Conservation (phyloP, 768 basidiomycete genomes). For the Tephrocybe sp. region DNA sequence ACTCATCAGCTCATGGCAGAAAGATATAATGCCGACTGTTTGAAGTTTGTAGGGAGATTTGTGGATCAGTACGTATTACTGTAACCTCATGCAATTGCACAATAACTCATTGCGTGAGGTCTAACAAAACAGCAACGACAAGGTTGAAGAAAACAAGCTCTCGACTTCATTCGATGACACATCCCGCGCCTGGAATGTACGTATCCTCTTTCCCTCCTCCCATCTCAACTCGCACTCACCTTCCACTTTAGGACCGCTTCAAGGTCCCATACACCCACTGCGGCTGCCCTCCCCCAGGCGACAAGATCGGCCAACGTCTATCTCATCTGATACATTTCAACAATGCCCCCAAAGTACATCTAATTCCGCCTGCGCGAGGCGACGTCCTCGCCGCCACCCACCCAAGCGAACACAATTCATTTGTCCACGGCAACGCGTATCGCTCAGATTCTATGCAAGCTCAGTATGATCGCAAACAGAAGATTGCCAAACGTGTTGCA, state of each 20-base stretch:
- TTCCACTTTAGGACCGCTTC: neutral
- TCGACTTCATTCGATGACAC: neutral
- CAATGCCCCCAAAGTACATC: slow-evolving; percentile 23
- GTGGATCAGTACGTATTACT: neutral
- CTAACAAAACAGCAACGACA: neutral
- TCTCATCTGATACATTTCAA: slow-evolving; percentile 23
- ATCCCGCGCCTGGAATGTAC: neutral
- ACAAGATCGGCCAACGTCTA: slow-evolving; percentile 38
- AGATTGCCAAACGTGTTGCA: neutral
- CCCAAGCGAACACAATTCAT: slow-evolving; percentile 41
- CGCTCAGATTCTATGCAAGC: slow-evolving; percentile 21
- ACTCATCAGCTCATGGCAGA: slow-evolving; percentile 58
- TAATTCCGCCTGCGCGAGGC: slow-evolving; percentile 25
- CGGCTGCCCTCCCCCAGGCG: slow-evolving; percentile 47
- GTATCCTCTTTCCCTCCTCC: neutral
- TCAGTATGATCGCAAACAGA: neutral
- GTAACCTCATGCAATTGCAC: no score
- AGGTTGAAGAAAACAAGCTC: neutral
- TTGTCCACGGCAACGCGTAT: slow-evolving; percentile 19
- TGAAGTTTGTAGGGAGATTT: slow-evolving; percentile 35
- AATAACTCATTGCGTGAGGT: no score
- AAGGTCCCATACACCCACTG: slow-evolving; percentile 44
- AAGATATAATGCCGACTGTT: slow-evolving; percentile 45
- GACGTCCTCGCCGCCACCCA: slow-evolving; percentile 47
- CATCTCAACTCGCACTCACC: no score